Evolutionary conservation across 1,284 basidiomycete species (phyloP), one percentile per base, ranked within the genome.

Genomic region (Boletus sp.): DNA sequence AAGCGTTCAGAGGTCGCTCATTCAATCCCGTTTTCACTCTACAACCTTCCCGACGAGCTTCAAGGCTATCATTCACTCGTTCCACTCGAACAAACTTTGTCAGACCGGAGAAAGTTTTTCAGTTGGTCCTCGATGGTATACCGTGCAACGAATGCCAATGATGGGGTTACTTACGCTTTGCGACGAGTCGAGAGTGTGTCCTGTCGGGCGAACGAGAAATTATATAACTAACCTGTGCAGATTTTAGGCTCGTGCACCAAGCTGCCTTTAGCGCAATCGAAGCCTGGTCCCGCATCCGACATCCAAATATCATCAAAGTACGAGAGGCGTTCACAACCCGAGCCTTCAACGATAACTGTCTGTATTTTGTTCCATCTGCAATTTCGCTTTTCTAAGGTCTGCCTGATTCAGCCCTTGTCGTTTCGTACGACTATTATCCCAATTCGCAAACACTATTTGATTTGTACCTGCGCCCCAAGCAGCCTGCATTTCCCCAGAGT

Each of bases 321-420:
- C 85, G 87, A 51, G 97, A 99, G 76, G 97, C 97, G 0, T 99
- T 99, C 78, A 98, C 97, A 0, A 97, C 96, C 1, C 85, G 91
- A 47, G 88, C 93, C 1, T 99, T 99, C 76, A 88, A 89, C 62
- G 97, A 98, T 73, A 90, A 89, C 68, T 98, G 95, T 96, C 70
- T 62, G 89, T 81, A 19, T 53, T 52, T 54, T 37, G 37, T 47
- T 60, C 43, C 44, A 13, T 53, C 40, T 44, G 30, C 31, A 43
- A 50, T 53, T 53, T 56, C 56, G 28, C 40, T 43, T 31, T 52
- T 67, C 56, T 64, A 53, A 65, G 48, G 50, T 62, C 31, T 55
- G n/a, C 40, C 21, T 30, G 25, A 48, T n/a, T 25, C 35, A 97
- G 94, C 97, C 13, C 84, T 99, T 44, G 89, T 99, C 48, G 90